These are phyloP conservation scores for Tricholoma hemisulphureum DNA, from an alignment of 768 basidiomycete species.

Conservation along the genomic window DNA sequence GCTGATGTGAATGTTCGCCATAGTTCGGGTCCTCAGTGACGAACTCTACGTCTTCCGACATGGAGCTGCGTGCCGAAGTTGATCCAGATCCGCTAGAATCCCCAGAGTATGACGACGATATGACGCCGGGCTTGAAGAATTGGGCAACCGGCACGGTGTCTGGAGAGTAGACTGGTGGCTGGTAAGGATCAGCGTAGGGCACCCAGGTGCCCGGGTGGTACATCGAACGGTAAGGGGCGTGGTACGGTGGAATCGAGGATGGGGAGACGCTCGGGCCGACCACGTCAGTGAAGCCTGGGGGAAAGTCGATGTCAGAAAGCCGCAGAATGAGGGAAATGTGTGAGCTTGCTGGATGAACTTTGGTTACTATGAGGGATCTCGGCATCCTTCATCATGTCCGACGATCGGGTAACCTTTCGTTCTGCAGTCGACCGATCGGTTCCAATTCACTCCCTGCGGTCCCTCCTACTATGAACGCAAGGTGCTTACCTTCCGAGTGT, in stretches of 20 bases:
- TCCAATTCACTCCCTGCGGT: background rate
- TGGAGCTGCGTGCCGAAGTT: conserved; percentile 17
- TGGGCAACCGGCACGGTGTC: conserved; percentile 2
- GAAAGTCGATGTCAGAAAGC: background rate
- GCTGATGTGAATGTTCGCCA: conserved; percentile 37
- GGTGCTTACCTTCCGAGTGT: conserved; percentile 12
- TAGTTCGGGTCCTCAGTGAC: conserved; percentile 42
- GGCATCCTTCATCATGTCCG: background rate
- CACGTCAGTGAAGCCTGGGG: background rate
- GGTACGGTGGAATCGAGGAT: background rate
- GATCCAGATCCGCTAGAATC: conserved; percentile 12
- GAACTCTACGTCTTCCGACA: conserved; percentile 31
- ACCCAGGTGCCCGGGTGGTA: conserved; percentile 7
- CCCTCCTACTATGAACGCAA: background rate
- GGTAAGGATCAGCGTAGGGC: conserved; percentile 2
- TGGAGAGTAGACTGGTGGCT: conserved; percentile 11
- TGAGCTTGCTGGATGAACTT: background rate
- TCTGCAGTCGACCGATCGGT: conserved; percentile 1
- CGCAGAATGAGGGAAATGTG: background rate
- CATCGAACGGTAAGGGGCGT: conserved; percentile 1
- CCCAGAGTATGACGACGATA: conserved; percentile 10
- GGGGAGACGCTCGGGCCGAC: background rate
- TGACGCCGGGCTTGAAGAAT: conserved; percentile 9
- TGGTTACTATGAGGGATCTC: background rate
- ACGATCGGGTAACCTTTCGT: background rate